Base-by-base conservation (phyloP, 495 filamentous ascomycete genomes). In the Amniculicola lignicola region DNA sequence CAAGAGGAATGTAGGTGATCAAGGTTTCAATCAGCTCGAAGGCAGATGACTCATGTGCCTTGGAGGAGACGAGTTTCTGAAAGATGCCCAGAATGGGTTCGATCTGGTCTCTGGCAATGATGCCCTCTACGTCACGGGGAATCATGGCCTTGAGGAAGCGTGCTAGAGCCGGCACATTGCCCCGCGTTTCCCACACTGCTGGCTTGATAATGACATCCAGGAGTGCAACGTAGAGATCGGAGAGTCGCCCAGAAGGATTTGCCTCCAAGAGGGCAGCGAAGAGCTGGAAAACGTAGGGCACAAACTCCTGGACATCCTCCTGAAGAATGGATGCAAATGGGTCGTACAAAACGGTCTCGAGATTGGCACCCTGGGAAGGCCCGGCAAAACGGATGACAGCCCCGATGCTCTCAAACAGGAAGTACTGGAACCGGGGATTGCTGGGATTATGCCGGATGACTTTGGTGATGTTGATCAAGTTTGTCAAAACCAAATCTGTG, bases 391-490 rank as follows among this genome's bases (percentile, higher is more conserved):
- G 86, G 59, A 97, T 89, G 40, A 99, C 80, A n/a, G 93, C 91
- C n/a, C 93, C 94, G 39, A 97, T 70, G 1, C 87, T 85, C 71
- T 99, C 94, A 52, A 99, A 99, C 67, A 94, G 89, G 71, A 90
- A 99, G 72, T 99, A 96, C 72, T 95, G 95, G 72, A 99, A 99
- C 14, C 90, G 80, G 1, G 94, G 94, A 70, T 99, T 99, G 72
- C 89, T 95, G 1, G 94, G 94, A 70, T 99, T 99, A 55, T 82
- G 77, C 62, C 87, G 83, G 68, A 95, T 97, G 59, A 93, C 82
- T 56, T 84, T 80, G 4, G 89, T 95, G 62, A 99, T 95, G 52
- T 77, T 85, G 63, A 93, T 82, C 47, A 97, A 74, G 67, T 92
- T 86, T 23, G 79, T 71, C 12, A 97, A 74, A 14, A 95, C 79